These are phyloP conservation scores for Coemansia sp. DNA, from an alignment of 192 early-diverging fungal genomes.

Conservation along the genomic window DNA sequence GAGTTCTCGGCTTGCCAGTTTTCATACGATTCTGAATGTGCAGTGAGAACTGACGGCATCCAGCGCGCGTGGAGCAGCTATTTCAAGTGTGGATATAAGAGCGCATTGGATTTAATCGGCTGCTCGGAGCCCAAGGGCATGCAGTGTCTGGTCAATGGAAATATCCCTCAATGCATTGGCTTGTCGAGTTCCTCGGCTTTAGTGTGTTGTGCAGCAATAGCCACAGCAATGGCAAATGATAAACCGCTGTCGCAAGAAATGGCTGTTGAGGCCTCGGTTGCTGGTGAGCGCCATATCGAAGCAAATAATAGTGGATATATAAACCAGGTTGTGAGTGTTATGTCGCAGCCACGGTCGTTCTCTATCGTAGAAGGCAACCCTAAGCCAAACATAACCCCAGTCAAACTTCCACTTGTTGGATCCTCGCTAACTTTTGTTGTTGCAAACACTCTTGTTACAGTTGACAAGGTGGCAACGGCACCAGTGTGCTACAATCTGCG, in stretches of 20 bases:
- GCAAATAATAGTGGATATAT: constrained; percentile 67
- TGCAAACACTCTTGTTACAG: constrained; percentile 81
- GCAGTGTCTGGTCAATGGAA: constrained; percentile 73
- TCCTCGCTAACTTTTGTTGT: constrained; percentile 76
- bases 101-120: constrained; percentile 39
- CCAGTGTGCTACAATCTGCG: constrained; percentile 90
- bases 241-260: constrained; percentile 17
- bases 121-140: constrained; percentile 48
- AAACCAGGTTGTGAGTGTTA: constrained; percentile 90
- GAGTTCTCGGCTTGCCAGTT: constrained; percentile 17
- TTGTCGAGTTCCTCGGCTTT: constrained; percentile 86
- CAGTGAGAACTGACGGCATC: constrained; percentile 66
- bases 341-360: constrained; percentile 67
- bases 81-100: constrained; percentile 80
- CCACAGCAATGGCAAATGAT: constrained; percentile 45
- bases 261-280: constrained; percentile 69
- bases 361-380: constrained; percentile 86
- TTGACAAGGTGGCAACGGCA: constrained; percentile 85
- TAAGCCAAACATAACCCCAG: constrained; percentile 59
- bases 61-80: constrained; percentile 81
- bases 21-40: constrained; percentile 3
- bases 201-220: constrained; percentile 74
- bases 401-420: constrained; percentile 61
- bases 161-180: constrained; percentile 79
- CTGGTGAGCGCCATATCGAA: constrained; percentile 77